Evolutionary conservation across 345 rosid genomes (phyloP), one percentile per base, ranked within the genome.

Genomic region (Eucalyptus paniculata): DNA sequence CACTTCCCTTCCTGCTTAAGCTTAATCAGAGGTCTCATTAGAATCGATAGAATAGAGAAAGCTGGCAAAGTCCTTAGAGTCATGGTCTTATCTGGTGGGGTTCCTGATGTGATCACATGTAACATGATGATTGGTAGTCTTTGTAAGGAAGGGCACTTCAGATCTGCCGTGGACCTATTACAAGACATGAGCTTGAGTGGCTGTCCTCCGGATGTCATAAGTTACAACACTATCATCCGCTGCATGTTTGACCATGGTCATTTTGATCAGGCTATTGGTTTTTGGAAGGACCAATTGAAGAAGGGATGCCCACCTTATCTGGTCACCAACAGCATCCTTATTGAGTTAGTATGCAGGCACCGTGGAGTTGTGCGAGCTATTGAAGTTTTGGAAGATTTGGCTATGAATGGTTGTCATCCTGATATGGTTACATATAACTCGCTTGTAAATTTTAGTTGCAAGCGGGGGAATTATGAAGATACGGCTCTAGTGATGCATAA

Each of bases 1-100:
- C 93, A 93, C 62, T 96, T 95, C 87, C 91, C 94, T 91, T 95
- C 95, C 87, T 97, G 98, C 92, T 91, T 65, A 86, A 94, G 95
- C 95, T 91, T 96, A 90, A 93, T 96, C 62, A 95, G 98, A 67
- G 98, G 99, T 51, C 92, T 96, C 53, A 65, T 90, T 45, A 95
- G 92, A 88, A 90, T 93, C 42, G 94, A 93, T 88, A 91, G 89
- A 90, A 89, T 94, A 58, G 97, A 96, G 50, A 94, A 94, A 92
- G 99, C 98, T 86, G 88, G 91, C 44, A 89, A 82, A 72, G 88
- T 96, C 89, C 94, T 96, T 89, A 91, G 93, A 89, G 89, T 95
- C 86, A 94, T 97, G 98, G 94, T 96, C 49, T 94, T 96, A 96
- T 97, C 98, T 60, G 97, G 99, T 92, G 98, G 97, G 50, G 87